Evolutionary conservation across 805 yeast genomes (phyloP).

Genomic region (Lipomyces yamanashiensis): DNA sequence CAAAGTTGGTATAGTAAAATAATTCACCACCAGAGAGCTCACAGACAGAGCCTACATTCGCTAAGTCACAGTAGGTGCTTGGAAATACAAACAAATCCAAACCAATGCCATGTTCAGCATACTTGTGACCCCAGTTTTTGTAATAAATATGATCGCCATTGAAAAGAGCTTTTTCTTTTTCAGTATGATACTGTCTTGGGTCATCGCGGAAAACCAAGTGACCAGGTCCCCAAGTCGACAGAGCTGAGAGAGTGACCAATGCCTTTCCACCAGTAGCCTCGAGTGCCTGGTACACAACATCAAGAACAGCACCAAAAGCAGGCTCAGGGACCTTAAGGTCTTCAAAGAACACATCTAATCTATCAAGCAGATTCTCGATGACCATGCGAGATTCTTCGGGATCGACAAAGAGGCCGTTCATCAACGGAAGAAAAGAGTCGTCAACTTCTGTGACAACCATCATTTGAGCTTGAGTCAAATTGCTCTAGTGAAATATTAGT

Average conservation of each 20-base stretch:
- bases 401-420: conserved; percentile 76
- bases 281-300: conserved; percentile 67
- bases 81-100: conserved; percentile 76
- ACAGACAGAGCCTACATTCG: conserved; percentile 70
- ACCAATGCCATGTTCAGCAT: conserved; percentile 65
- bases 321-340: conserved; percentile 58
- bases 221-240: conserved; percentile 87
- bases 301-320: conserved; percentile 78
- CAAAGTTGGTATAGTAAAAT: conserved; percentile 68
- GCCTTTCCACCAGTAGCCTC: conserved; percentile 76
- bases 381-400: conserved; percentile 66
- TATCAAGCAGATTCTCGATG: conserved; percentile 69
- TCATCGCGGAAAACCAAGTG: conserved; percentile 47
- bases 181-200: conserved; percentile 42
- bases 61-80: conserved; percentile 67
- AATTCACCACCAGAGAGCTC: conserved; percentile 72
- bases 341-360: conserved; percentile 55
- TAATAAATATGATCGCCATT: conserved; percentile 67
- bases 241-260: conserved; percentile 62
- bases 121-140: conserved; percentile 60
- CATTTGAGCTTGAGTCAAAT: conserved; percentile 60
- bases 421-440: conserved; percentile 82
- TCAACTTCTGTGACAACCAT: conserved; percentile 69
- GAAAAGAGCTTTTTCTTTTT: conserved; percentile 57
- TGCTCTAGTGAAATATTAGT: conserved; percentile 16